Percentiles rank a stretch among this genome's conserved stretches.
Conservation (phyloP, 2,329 filamentous ascomycete species). For the Fusarium xylarioides region DNA sequence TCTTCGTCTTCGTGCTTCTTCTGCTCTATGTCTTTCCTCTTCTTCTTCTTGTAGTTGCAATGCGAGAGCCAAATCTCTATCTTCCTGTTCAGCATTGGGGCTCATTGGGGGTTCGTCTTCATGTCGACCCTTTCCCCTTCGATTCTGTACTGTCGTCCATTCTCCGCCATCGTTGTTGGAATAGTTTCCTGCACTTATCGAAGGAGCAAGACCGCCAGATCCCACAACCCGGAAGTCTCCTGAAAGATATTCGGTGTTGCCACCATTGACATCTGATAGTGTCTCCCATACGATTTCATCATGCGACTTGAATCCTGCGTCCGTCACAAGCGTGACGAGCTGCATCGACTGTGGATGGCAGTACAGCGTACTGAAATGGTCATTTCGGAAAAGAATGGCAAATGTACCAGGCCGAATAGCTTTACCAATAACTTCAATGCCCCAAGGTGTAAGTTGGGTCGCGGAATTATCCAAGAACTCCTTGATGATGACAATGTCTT, state of each 20-base stretch:
- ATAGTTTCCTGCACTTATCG: slow-evolving; percentile 24
- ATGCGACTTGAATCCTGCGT: slow-evolving; percentile 87
- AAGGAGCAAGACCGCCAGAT: slow-evolving; percentile 47
- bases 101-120: slow-evolving; percentile 46
- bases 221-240: slow-evolving; percentile 92
- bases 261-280: slow-evolving; percentile 86
- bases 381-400: slow-evolving; percentile 94
- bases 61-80: slow-evolving; percentile 86
- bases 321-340: slow-evolving; percentile 87
- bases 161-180: slow-evolving; percentile 46
- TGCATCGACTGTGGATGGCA: slow-evolving; percentile 81
- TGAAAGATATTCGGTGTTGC: slow-evolving; percentile 82
- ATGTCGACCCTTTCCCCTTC: slow-evolving; percentile 43
- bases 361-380: slow-evolving; percentile 95
- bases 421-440: slow-evolving; percentile 77
- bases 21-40: slow-evolving; percentile 77
- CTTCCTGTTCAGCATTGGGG: slow-evolving; percentile 72
- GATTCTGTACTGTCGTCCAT: slow-evolving; percentile 65
- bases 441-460: slow-evolving; percentile 87
- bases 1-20: slow-evolving; percentile 69
- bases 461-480: slow-evolving; percentile 80
- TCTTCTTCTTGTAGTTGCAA: slow-evolving; percentile 96
- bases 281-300: slow-evolving; percentile 97
- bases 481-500: slow-evolving; percentile 87
- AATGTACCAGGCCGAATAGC: slow-evolving; percentile 80